phyloP scores from a whole-genome alignment of 2,329 filamentous ascomycete genomes.

The Gyromitra esculenta region DNA sequence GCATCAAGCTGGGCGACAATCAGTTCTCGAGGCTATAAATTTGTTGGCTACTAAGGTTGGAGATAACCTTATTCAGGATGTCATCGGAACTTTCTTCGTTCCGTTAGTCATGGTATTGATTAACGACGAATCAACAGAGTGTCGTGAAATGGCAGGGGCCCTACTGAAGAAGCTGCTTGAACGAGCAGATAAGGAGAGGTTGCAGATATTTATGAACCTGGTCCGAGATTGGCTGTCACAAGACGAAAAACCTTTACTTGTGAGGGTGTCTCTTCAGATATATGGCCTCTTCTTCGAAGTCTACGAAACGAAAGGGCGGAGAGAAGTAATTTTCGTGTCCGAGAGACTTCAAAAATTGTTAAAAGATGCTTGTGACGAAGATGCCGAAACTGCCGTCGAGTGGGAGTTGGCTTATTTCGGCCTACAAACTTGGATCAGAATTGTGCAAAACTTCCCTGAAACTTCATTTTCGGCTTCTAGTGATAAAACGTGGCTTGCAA shows the following conservation, averaged over 20 bases:
- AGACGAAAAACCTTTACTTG: slow-evolving; percentile 75
- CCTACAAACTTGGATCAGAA: slow-evolving; percentile 73
- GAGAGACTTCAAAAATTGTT: slow-evolving; percentile 66
- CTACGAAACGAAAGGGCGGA: slow-evolving; percentile 71
- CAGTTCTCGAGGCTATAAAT: slow-evolving; percentile 91
- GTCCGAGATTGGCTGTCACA: slow-evolving; percentile 80
- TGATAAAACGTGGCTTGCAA: slow-evolving; percentile 74
- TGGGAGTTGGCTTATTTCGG: slow-evolving; percentile 80
- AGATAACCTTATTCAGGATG: slow-evolving; percentile 81
- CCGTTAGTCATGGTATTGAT: slow-evolving; percentile 84
- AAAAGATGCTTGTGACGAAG: slow-evolving; percentile 67
- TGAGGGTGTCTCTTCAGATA: slow-evolving; percentile 78
- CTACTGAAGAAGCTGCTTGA: slow-evolving; percentile 83
- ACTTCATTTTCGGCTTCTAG: slow-evolving; percentile 70
- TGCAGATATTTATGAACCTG: slow-evolving; percentile 75
- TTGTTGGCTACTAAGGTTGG: slow-evolving; percentile 86
- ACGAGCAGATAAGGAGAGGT: slow-evolving; percentile 76
- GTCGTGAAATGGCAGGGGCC: slow-evolving; percentile 80
- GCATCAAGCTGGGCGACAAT: slow-evolving; percentile 85
- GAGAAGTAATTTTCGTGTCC: slow-evolving; percentile 72
- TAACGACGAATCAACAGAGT: slow-evolving; percentile 88
- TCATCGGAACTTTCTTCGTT: slow-evolving; percentile 82
- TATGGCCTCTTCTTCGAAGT: slow-evolving; percentile 85
- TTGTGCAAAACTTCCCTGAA: slow-evolving; percentile 73
- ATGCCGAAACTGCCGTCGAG: slow-evolving; percentile 64